phyloP scores from a whole-genome alignment of 306 rosid species.

The Urtica urens region DNA sequence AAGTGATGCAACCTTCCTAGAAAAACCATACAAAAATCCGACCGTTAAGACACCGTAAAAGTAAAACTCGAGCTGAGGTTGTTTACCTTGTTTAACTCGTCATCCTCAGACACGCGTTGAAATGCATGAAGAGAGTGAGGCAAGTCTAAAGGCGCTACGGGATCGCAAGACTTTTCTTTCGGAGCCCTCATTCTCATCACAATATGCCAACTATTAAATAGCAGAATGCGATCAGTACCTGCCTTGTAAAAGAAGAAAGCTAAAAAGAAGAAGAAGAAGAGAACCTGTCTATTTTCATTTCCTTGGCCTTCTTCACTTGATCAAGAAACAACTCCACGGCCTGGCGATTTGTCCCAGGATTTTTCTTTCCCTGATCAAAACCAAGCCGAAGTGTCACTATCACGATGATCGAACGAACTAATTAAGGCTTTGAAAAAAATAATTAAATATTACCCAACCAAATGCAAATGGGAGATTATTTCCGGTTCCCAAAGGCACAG shows the following conservation, averaged over 20 bases:
- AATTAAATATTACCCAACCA: slow-evolving; percentile 87
- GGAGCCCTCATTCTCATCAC: slow-evolving; percentile 91
- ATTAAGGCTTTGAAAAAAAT: no score
- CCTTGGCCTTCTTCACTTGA: slow-evolving; percentile 65
- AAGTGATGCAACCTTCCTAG: slow-evolving; percentile 87
- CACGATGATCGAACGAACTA: not conserved
- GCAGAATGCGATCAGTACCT: slow-evolving; percentile 11
- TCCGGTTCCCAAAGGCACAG: slow-evolving; percentile 93
- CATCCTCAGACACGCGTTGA: slow-evolving; percentile 59
- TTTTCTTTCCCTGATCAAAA: slow-evolving; percentile 66
- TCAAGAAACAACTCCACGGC: slow-evolving; percentile 58
- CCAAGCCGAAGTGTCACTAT: slow-evolving; percentile 5
- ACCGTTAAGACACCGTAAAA: slow-evolving; percentile 1
- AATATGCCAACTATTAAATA: slow-evolving; percentile 63
- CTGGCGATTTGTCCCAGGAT: slow-evolving; percentile 68
- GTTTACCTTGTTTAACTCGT: slow-evolving; percentile 53
- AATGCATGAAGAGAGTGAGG: slow-evolving; percentile 92
- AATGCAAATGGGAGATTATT: slow-evolving; percentile 97
- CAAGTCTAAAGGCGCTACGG: slow-evolving; percentile 86
- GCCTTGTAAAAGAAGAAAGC: not conserved
- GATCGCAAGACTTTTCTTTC: slow-evolving; percentile 61
- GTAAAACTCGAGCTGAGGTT: slow-evolving; percentile 8
- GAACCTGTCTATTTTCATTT: slow-evolving; percentile 90
- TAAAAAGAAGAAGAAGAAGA: slow-evolving; percentile 2
- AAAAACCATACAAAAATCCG: slow-evolving; percentile 19